Percentiles rank a stretch among this genome's conserved stretches.
Evolutionary conservation across 257 asterid species (phyloP).

Genomic region (Petunia axillaris): DNA sequence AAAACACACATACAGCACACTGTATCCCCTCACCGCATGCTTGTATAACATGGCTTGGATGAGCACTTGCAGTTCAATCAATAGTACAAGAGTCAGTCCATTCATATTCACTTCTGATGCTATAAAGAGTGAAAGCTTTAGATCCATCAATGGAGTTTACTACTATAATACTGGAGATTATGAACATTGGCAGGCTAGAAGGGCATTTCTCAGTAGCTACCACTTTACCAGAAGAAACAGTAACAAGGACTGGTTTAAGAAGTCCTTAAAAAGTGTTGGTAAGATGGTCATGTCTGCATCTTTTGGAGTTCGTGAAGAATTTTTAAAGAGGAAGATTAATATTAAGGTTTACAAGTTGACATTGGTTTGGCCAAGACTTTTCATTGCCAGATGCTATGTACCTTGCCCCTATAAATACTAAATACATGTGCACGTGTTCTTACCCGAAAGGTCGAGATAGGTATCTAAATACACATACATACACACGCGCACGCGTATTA

Average conservation of each 20-base stretch:
- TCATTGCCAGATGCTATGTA: slow-evolving; percentile 42
- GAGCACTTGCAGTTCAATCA: slow-evolving; percentile 9
- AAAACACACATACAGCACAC: background rate
- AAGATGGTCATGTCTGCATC: slow-evolving; percentile 19
- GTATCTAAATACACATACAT: background rate
- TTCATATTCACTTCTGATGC: slow-evolving; percentile 24
- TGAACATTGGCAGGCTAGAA: slow-evolving; percentile 47
- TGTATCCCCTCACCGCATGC: slow-evolving; percentile 9
- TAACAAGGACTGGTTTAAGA: slow-evolving; percentile 38
- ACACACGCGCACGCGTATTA: too few species aligned
- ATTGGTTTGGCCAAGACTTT: slow-evolving; percentile 31
- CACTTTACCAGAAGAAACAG: slow-evolving; percentile 36
- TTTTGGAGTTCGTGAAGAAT: background rate
- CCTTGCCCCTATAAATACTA: slow-evolving; percentile 29
- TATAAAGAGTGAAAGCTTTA: slow-evolving; percentile 31
- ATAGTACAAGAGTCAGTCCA: slow-evolving; percentile 21
- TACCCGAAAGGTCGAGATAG: background rate
- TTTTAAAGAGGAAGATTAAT: slow-evolving; percentile 26
- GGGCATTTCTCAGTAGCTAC: slow-evolving; percentile 53
- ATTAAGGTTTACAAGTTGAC: slow-evolving; percentile 44
- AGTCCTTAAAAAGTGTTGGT: slow-evolving; percentile 23
- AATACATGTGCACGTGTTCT: background rate
- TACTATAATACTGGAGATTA: slow-evolving; percentile 31
- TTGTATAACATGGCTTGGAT: slow-evolving; percentile 23
- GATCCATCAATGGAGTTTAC: slow-evolving; percentile 16